Conservation (phyloP, 768 basidiomycete genomes). For the Trametes villosa region DNA sequence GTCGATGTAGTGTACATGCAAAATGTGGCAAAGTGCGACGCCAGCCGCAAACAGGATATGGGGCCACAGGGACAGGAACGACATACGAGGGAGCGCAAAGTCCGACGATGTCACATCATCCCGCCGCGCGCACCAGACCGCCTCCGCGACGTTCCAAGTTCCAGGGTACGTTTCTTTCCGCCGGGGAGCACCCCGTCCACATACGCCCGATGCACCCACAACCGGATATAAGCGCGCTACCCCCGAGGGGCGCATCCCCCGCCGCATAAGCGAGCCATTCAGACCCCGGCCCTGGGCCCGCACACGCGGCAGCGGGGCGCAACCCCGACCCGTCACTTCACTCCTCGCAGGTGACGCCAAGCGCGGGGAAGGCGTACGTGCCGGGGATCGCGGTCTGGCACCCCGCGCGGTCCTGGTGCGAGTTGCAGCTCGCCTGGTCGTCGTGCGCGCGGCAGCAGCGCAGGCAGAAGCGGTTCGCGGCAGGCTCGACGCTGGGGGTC, state of each 20-base stretch:
- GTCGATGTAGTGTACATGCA: conserved; percentile 9
- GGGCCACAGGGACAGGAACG: conserved; percentile 10
- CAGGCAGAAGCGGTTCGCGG: conserved; percentile 50
- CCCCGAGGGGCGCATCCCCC: conserved; percentile 14
- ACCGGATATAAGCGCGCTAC: conserved; percentile 23
- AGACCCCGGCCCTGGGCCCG: conserved; percentile 15
- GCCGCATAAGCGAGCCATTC: conserved; percentile 8
- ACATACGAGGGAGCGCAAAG: background rate
- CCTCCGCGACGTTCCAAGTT: conserved; percentile 17
- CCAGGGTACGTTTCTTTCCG: conserved; percentile 9
- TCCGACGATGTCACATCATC: background rate
- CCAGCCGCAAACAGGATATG: background rate
- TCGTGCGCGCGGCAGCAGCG: conserved; percentile 47
- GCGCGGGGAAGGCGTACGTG: conserved; percentile 46
- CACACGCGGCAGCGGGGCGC: conserved; percentile 15
- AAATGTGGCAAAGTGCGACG: background rate
- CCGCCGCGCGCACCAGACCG: background rate
- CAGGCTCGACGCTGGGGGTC: conserved; percentile 48
- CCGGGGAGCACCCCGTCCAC: background rate
- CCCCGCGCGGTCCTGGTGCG: conserved; percentile 50
- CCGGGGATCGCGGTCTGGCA: conserved; percentile 51
- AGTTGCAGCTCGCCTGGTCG: conserved; percentile 56
- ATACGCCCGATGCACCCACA: conserved; percentile 9
- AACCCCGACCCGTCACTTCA: conserved; percentile 1
- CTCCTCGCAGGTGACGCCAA: conserved; percentile 38